A percentile compares a stretch with the other conserved stretches of the same genome.
phyloP scores from a whole-genome alignment of 2,329 filamentous ascomycete species.

The Paracamarosporium sp. region DNA sequence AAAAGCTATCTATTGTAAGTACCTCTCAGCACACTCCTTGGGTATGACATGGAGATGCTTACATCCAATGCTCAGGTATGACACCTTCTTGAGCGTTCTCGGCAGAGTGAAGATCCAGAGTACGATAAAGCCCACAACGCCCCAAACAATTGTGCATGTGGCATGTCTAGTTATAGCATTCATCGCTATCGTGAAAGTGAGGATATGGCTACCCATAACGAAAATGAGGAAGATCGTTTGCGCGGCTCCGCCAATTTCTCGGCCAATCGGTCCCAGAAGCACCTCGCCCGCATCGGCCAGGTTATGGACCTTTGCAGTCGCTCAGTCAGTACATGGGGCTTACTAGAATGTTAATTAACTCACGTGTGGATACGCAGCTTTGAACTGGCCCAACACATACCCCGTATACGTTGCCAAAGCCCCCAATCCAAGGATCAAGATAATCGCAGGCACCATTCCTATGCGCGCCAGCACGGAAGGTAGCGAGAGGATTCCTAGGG shows the following conservation, averaged over 20 bases:
- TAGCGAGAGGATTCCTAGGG: constrained; percentile 59
- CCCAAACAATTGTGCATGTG: constrained; percentile 69
- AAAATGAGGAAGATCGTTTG: constrained; percentile 71
- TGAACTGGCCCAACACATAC: constrained; percentile 66
- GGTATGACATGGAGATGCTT: constrained; percentile 15
- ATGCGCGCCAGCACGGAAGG: constrained; percentile 59
- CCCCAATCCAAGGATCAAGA: constrained; percentile 61
- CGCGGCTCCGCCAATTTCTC: constrained; percentile 67
- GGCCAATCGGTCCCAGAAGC: constrained; percentile 64
- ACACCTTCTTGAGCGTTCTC: constrained; percentile 67
- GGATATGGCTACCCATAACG: constrained; percentile 71
- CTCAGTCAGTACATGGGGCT: neutral
- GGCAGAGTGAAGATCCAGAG: constrained; percentile 68
- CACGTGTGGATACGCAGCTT: constrained; percentile 62
- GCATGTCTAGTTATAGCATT: constrained; percentile 66
- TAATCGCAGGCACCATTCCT: constrained; percentile 60
- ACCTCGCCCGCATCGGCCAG: constrained; percentile 70
- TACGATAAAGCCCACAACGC: constrained; percentile 64
- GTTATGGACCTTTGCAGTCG: constrained; percentile 19
- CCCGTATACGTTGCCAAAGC: constrained; percentile 64
- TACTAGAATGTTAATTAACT: constrained; percentile 47
- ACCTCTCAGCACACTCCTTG: neutral
- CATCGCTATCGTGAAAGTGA: constrained; percentile 73
- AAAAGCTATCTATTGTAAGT: constrained; percentile 55
- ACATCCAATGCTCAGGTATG: constrained; percentile 67